Evolutionary conservation across 23 red algal species (phyloP).

Genomic region (Gracilaria gracilis): DNA sequence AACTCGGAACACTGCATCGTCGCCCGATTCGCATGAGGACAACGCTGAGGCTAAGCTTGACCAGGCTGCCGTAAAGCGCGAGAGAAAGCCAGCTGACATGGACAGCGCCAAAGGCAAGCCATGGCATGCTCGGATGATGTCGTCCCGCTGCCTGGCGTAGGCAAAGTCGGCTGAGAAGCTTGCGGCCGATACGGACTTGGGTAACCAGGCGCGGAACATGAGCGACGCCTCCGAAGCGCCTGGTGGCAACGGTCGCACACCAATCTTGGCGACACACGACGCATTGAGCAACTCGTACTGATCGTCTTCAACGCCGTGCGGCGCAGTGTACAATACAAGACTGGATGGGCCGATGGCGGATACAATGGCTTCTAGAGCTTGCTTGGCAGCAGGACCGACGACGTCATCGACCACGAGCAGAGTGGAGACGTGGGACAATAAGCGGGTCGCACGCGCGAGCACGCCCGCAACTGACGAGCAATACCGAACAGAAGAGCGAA

Average conservation of each 20-base stretch:
- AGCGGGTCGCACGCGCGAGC: slow-evolving; percentile 27
- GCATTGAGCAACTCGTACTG: neutral
- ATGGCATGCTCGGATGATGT: slow-evolving; percentile 38
- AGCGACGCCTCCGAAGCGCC: neutral
- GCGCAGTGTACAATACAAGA: slow-evolving; percentile 46
- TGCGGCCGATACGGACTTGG: neutral
- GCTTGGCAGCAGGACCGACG: slow-evolving; percentile 24
- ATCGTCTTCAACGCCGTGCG: slow-evolving; percentile 3
- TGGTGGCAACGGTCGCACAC: slow-evolving; percentile 4
- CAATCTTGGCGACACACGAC: slow-evolving; percentile 8
- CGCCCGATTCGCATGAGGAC: neutral
- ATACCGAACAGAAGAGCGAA: slow-evolving; percentile 59
- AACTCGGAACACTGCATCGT: slow-evolving; percentile 44
- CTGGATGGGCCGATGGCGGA: slow-evolving; percentile 44
- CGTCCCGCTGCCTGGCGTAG: slow-evolving; percentile 8
- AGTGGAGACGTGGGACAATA: slow-evolving; percentile 58
- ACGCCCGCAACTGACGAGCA: slow-evolving; percentile 39
- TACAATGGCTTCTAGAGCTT: slow-evolving; percentile 49
- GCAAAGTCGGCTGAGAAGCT: neutral
- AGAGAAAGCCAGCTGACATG: slow-evolving; percentile 58
- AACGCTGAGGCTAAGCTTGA: slow-evolving; percentile 6
- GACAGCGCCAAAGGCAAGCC: slow-evolving; percentile 48
- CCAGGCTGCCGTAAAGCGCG: slow-evolving; percentile 40
- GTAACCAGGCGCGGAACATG: slow-evolving; percentile 49
- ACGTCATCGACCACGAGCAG: slow-evolving; percentile 62